Evolutionary conservation across 2,329 filamentous ascomycete genomes (phyloP).

Genomic region (Beauveria sp.): DNA sequence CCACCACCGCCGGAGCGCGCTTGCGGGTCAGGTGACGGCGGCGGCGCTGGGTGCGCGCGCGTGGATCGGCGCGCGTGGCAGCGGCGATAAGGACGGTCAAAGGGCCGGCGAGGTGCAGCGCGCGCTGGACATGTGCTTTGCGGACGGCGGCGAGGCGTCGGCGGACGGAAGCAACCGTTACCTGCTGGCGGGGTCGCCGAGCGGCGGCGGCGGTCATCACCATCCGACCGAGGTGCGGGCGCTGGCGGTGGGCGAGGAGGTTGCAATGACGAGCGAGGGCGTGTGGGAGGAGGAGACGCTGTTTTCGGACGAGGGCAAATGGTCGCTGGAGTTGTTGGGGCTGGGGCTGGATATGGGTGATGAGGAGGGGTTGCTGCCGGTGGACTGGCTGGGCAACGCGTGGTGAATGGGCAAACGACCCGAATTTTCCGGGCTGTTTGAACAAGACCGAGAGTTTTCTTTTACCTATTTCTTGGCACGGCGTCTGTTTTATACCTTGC

Average conservation of each 20-base stretch:
- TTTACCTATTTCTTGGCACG: too few species aligned
- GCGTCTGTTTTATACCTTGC: too few species aligned
- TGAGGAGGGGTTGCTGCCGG: background rate
- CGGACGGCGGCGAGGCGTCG: slow-evolving; percentile 6
- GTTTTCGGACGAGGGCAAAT: background rate
- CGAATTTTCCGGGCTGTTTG: too few species aligned
- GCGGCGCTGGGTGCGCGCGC: slow-evolving; percentile 41
- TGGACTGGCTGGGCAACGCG: background rate
- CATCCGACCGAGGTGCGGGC: slow-evolving; percentile 32
- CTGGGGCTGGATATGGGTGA: background rate
- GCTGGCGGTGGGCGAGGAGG: slow-evolving; percentile 35
- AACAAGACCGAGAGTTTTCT: too few species aligned
- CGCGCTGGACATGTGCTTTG: slow-evolving; percentile 20
- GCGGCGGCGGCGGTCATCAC: background rate
- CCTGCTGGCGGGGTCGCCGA: background rate
- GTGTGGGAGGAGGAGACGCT: slow-evolving; percentile 18
- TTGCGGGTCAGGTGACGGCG: slow-evolving; percentile 50
- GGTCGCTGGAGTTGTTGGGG: background rate
- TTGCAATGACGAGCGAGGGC: slow-evolving; percentile 33
- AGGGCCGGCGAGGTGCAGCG: slow-evolving; percentile 31
- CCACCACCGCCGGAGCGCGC: slow-evolving; percentile 44
- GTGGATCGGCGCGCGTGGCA: slow-evolving; percentile 58
- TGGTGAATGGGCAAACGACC: background rate
- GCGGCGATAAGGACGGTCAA: slow-evolving; percentile 33
- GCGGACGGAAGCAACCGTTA: background rate